phyloP scores from a whole-genome alignment of 345 rosid species.

The Eucalyptus coolabah region DNA sequence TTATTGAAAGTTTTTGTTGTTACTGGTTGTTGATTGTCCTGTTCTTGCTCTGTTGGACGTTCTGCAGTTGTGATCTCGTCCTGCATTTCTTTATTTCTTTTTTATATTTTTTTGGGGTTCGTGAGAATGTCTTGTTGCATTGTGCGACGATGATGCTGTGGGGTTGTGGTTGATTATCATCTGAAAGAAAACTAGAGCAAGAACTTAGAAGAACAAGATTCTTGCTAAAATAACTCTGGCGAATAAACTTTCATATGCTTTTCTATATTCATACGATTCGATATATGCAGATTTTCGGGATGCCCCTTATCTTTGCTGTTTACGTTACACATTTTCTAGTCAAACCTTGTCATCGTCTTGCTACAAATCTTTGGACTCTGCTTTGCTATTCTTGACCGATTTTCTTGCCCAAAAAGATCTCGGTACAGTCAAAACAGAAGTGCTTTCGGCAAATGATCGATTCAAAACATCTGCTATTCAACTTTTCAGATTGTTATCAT shows the following conservation, averaged over 20 bases:
- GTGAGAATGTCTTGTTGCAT: background rate
- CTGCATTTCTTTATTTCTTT: background rate
- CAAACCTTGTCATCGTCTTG: background rate
- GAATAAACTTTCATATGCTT: no score
- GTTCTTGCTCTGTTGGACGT: no score
- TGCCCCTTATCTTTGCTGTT: background rate
- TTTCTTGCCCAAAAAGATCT: background rate
- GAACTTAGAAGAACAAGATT: background rate
- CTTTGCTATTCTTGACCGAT: background rate
- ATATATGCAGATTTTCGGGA: no score
- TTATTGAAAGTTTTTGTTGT: no score
- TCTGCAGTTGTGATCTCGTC: no score
- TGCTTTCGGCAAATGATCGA: background rate
- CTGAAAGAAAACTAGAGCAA: background rate
- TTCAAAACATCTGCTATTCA: background rate
- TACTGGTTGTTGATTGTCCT: no score
- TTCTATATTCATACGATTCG: no score
- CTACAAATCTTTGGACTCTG: background rate
- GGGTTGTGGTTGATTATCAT: background rate
- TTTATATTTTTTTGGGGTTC: background rate
- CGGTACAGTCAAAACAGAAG: background rate
- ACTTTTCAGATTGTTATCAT: background rate
- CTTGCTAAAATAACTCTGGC: no score
- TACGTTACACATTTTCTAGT: background rate
- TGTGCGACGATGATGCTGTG: background rate